Evolutionary conservation across 2,329 filamentous ascomycete species (phyloP).

Genomic region (Neofusicoccum cordaticola): DNA sequence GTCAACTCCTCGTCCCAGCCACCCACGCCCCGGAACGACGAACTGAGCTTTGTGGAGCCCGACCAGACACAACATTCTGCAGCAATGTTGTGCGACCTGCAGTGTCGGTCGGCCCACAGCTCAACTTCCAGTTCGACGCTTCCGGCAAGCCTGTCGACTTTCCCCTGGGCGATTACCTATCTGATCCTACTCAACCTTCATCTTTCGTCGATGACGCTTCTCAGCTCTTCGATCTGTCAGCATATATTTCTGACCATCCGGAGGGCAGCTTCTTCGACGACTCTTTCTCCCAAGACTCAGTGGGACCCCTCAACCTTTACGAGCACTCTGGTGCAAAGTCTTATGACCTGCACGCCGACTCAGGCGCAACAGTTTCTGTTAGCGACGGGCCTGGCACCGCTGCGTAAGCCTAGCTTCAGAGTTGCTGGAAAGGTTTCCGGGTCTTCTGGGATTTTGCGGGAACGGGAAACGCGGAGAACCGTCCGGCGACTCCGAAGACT

Average conservation of each 20-base stretch:
- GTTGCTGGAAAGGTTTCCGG: slow-evolving; percentile 15
- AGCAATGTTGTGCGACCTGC: slow-evolving; percentile 99
- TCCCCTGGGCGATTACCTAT: slow-evolving; percentile 36
- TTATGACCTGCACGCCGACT: slow-evolving; percentile 45
- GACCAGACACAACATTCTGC: slow-evolving; percentile 99
- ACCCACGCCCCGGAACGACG: slow-evolving; percentile 29
- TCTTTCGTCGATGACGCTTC: slow-evolving; percentile 24
- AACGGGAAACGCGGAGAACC: slow-evolving; percentile 11
- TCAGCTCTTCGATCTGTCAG: slow-evolving; percentile 40
- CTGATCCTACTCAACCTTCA: slow-evolving; percentile 30
- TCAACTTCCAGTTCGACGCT: slow-evolving; percentile 27
- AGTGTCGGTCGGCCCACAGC: slow-evolving; percentile 79
- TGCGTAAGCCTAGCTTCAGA: slow-evolving; percentile 35
- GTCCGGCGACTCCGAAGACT: slow-evolving; percentile 13
- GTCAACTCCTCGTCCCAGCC: slow-evolving; percentile 37
- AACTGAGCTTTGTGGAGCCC: slow-evolving; percentile 56
- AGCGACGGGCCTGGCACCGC: slow-evolving; percentile 48
- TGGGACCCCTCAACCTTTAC: slow-evolving; percentile 33
- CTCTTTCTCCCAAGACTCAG: slow-evolving; percentile 29
- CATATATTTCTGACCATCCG: slow-evolving; percentile 27
- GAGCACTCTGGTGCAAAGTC: slow-evolving; percentile 40
- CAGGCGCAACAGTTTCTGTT: slow-evolving; percentile 45
- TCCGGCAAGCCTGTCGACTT: slow-evolving; percentile 22
- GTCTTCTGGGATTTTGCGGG: slow-evolving; percentile 9
- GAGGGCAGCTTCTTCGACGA: slow-evolving; percentile 37